Evolutionary conservation across 2,329 filamentous ascomycete genomes (phyloP).

Genomic region (Fusarium buxicola): DNA sequence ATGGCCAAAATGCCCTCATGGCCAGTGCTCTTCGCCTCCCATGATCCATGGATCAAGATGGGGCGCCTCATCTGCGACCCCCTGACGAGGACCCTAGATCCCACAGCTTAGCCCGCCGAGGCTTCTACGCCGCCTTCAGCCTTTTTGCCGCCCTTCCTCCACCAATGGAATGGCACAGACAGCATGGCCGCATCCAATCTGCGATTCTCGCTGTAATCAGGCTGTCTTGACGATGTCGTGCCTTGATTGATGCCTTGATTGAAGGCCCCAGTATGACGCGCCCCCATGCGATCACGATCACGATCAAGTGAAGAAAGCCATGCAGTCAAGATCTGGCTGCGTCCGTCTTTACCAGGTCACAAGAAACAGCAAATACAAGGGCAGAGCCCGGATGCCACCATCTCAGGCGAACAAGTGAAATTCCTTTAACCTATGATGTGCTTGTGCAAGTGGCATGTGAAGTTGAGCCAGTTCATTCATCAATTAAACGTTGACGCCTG

Average conservation of each 20-base stretch:
- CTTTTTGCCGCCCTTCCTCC: conserved; percentile 16
- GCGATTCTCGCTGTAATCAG: conserved; percentile 15
- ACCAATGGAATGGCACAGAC: conserved; percentile 31
- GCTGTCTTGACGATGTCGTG: background rate
- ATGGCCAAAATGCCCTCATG: conserved; percentile 34
- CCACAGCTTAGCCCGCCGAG: conserved; percentile 17
- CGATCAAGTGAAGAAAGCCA: conserved; percentile 6
- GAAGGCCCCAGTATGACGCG: conserved; percentile 26
- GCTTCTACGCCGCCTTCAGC: background rate
- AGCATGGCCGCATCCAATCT: conserved; percentile 30
- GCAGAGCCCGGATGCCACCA: conserved; percentile 1
- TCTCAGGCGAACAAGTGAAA: background rate
- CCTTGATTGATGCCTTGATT: conserved; percentile 1
- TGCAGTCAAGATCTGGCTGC: background rate
- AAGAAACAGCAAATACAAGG: background rate
- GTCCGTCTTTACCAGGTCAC: background rate
- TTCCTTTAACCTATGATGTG: conserved; percentile 6
- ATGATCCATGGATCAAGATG: conserved; percentile 16
- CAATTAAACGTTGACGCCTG: conserved; percentile 32
- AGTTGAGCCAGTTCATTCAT: conserved; percentile 11
- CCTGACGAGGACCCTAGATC: conserved; percentile 26
- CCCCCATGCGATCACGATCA: conserved; percentile 16
- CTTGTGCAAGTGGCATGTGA: background rate
- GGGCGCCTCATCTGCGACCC: conserved; percentile 30
- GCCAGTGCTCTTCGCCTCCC: conserved; percentile 25